A percentile compares a stretch with the other conserved stretches of the same genome.
phyloP scores from a whole-genome alignment of 2,329 filamentous ascomycete species.

The Sporothrix luriei region DNA sequence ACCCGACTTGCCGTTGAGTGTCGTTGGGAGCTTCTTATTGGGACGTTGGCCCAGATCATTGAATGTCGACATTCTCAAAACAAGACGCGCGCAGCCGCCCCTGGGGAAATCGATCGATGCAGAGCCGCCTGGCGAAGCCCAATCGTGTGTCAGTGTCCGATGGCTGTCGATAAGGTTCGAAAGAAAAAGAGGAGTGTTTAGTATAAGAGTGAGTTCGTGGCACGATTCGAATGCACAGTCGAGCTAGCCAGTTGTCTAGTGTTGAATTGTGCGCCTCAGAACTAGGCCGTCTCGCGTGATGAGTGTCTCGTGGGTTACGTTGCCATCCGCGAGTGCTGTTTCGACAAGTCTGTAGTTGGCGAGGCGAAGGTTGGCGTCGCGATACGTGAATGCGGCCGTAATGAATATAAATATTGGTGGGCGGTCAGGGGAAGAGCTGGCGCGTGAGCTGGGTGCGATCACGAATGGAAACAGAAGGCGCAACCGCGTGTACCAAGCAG shows the following conservation, averaged over 20 bases:
- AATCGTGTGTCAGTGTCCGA: background rate
- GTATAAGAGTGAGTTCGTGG: conserved; percentile 4
- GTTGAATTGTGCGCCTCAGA: background rate
- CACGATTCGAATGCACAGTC: background rate
- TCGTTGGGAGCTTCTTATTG: conserved; percentile 40
- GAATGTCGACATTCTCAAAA: conserved; percentile 38
- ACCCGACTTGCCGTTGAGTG: conserved; percentile 40
- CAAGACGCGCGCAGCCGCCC: conserved; percentile 20
- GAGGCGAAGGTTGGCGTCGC: background rate
- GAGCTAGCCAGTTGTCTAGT: conserved; percentile 10
- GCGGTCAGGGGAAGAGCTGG: conserved; percentile 18
- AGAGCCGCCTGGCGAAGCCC: background rate
- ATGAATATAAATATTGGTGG: background rate
- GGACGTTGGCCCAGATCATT: conserved; percentile 37
- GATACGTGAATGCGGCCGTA: background rate
- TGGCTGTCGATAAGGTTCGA: background rate
- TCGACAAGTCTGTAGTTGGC: conserved; percentile 11
- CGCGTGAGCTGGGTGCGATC: conserved; percentile 15
- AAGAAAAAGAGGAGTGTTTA: background rate
- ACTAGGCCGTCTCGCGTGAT: background rate
- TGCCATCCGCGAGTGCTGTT: conserved; percentile 19
- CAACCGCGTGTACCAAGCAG: conserved; percentile 3
- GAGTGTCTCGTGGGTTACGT: background rate
- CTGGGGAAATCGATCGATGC: background rate
- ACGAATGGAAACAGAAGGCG: conserved; percentile 18